Evolutionary conservation across 2,329 filamentous ascomycete genomes (phyloP).

Genomic region (Aspergillus novofumigatus): DNA sequence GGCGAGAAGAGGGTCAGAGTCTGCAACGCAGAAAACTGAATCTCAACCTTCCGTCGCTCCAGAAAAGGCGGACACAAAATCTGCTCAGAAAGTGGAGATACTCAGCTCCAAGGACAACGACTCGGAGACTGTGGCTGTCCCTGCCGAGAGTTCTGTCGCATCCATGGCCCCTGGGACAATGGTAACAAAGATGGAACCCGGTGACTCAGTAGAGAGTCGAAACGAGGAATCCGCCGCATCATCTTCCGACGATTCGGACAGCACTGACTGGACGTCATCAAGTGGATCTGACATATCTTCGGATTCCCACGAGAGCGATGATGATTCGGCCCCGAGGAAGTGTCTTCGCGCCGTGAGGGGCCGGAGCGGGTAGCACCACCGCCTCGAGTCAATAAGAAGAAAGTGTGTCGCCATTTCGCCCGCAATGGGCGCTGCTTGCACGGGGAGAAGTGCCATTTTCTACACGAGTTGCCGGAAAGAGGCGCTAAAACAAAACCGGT

Average conservation of each 20-base stretch:
- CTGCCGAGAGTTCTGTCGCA: neutral
- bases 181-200: neutral
- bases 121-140: neutral
- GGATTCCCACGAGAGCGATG: slow-evolving; percentile 23
- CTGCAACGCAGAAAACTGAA: neutral
- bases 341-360: slow-evolving; percentile 36
- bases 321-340: slow-evolving; percentile 37
- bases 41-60: neutral
- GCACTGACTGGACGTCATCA: slow-evolving; percentile 38
- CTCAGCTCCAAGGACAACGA: neutral
- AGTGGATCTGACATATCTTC: slow-evolving; percentile 29
- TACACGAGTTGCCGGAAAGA: slow-evolving; percentile 35
- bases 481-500: slow-evolving; percentile 23
- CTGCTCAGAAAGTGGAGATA: neutral
- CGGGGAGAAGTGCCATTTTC: slow-evolving; percentile 40
- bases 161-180: neutral
- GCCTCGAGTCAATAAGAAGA: slow-evolving; percentile 30
- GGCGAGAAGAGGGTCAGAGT: neutral
- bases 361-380: slow-evolving; percentile 40
- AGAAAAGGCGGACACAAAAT: neutral
- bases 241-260: slow-evolving; percentile 18
- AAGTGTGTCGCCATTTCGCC: slow-evolving; percentile 38
- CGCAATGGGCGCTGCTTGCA: slow-evolving; percentile 40
- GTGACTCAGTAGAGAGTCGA: neutral
- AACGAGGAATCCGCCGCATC: slow-evolving; percentile 9